Conservation (phyloP, 208 protist species). For the Zelonia costaricensis region DNA sequence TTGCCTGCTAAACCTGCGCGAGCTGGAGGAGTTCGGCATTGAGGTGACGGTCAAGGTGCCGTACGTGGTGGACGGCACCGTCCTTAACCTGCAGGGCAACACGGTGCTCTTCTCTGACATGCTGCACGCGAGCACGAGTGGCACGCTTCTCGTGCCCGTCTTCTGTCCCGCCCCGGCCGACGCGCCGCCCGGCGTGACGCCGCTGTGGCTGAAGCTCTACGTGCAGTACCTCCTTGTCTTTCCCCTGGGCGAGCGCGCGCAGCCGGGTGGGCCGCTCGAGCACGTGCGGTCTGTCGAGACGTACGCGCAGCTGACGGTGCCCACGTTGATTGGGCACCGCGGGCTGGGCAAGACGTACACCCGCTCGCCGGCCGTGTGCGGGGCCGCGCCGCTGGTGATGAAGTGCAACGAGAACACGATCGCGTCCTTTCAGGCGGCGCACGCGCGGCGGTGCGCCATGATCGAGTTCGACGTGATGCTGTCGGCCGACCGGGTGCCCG, state of each 20-base stretch:
- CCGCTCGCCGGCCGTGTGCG: conserved; percentile 15
- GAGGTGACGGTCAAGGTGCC: conserved; percentile 46
- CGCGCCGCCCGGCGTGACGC: conserved; percentile 11
- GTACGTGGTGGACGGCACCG: conserved; percentile 7
- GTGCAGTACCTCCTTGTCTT: conserved; percentile 68
- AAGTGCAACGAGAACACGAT: conserved; percentile 85
- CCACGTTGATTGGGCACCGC: conserved; percentile 76
- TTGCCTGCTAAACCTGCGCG: conserved; percentile 32
- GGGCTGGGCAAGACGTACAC: conserved; percentile 85
- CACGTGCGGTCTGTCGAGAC: conserved; percentile 65
- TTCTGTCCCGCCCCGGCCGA: conserved; percentile 21
- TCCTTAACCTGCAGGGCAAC: conserved; percentile 25
- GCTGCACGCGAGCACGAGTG: conserved; percentile 40
- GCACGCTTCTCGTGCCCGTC: conserved; percentile 34
- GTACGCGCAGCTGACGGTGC: conserved; percentile 44
- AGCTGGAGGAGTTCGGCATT: conserved; percentile 38
- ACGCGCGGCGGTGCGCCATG: conserved; percentile 71
- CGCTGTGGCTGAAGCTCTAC: conserved; percentile 55
- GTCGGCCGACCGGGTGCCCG: conserved; percentile 68
- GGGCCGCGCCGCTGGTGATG: conserved; percentile 21
- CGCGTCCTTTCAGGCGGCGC: conserved; percentile 67
- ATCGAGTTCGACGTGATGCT: conserved; percentile 89
- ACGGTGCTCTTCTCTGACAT: conserved; percentile 42
- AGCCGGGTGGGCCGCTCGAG: conserved; percentile 41
- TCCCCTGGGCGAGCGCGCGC: conserved; percentile 37